Evolutionary conservation across 108 stramenopile species (phyloP).

Genomic region (Aurantiochytrium sp.): DNA sequence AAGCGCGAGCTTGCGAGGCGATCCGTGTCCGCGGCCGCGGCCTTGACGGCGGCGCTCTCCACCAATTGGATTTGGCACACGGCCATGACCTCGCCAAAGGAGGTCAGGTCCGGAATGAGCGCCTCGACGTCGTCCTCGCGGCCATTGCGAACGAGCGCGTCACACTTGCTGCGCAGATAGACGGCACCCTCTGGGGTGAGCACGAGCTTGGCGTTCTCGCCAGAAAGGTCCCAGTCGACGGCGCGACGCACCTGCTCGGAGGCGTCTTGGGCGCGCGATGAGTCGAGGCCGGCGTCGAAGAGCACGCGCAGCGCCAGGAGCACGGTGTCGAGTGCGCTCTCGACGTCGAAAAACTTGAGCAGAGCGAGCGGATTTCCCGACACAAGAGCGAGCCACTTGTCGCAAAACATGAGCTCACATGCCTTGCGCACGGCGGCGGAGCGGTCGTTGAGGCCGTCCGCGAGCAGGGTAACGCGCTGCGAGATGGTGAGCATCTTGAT

Average conservation of each 20-base stretch:
- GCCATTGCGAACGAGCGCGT: background rate
- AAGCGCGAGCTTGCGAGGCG: background rate
- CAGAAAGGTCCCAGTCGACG: background rate
- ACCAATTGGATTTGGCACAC: background rate
- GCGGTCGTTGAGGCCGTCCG: background rate
- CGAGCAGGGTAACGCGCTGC: background rate
- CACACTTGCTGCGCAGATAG: background rate
- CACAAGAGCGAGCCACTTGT: background rate
- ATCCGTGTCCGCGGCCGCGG: background rate
- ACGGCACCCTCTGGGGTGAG: background rate
- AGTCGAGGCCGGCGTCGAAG: background rate
- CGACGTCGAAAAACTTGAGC: background rate
- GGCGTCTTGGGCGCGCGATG: background rate
- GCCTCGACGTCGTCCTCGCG: background rate
- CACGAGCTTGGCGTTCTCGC: background rate
- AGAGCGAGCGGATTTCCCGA: background rate
- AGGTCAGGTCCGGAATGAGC: background rate
- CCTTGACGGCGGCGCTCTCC: background rate
- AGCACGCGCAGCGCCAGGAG: background rate
- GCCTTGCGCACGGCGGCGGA: background rate
- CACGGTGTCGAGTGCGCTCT: background rate
- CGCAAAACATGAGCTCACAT: background rate
- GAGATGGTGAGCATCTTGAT: constrained; percentile 20
- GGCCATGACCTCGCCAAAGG: constrained; percentile 5
- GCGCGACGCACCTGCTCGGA: background rate